Evolutionary conservation across 2,329 filamentous ascomycete species (phyloP).

Genomic region (Diplodia sapinea): DNA sequence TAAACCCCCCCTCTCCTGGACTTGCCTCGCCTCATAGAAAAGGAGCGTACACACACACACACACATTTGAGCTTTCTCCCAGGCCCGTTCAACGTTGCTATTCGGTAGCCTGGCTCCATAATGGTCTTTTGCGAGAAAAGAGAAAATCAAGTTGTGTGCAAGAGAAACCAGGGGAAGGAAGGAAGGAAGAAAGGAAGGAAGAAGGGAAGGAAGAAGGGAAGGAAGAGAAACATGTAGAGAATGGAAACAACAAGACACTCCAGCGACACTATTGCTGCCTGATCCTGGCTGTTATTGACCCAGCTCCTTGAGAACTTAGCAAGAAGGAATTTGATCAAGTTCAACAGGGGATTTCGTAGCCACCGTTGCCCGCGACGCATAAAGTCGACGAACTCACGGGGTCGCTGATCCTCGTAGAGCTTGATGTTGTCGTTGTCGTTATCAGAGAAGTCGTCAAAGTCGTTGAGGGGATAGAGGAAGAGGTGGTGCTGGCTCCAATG

Average conservation of each 20-base stretch:
- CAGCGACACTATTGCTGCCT: background rate
- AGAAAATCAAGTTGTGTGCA: background rate
- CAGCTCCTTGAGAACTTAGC: background rate
- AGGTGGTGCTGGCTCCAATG: background rate
- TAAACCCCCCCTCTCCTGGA: background rate
- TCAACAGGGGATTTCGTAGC: background rate
- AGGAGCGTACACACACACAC: background rate
- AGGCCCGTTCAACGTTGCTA: background rate
- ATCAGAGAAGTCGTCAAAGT: background rate
- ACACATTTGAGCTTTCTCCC: background rate
- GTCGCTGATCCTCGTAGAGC: background rate
- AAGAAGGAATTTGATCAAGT: background rate
- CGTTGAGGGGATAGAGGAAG: background rate
- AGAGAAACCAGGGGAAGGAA: background rate
- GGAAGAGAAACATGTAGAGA: background rate
- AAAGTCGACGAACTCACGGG: background rate
- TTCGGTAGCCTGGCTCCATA: background rate
- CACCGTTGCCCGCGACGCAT: background rate
- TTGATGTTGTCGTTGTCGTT: background rate
- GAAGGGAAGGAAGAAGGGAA: background rate
- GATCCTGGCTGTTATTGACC: background rate
- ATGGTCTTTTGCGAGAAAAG: background rate
- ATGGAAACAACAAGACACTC: background rate
- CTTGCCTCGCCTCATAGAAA: background rate
- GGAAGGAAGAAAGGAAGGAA: background rate